Percentiles rank a stretch among this genome's conserved stretches.
phyloP scores from a whole-genome alignment of 2,329 filamentous ascomycete genomes.

The Monilinia laxa region DNA sequence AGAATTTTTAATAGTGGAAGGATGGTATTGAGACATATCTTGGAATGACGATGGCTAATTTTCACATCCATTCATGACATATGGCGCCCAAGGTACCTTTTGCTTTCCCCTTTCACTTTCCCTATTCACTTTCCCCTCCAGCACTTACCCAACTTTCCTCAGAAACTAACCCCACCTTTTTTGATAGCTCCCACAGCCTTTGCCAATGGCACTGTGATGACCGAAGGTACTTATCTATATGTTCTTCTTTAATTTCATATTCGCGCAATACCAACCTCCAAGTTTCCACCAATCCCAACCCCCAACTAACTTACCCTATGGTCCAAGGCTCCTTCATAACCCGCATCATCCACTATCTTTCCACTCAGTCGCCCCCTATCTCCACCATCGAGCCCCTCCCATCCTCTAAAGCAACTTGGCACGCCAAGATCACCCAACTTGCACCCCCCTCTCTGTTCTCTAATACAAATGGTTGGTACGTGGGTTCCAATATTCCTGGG shows the following conservation, averaged over 20 bases:
- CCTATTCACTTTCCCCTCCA: neutral
- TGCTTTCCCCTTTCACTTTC: neutral
- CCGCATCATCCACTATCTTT: neutral
- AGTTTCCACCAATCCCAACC: no score
- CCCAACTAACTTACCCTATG: no score
- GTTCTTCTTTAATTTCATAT: no score
- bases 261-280: no score
- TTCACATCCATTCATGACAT: slow-evolving; percentile 12
- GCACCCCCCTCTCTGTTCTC: neutral
- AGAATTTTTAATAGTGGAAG: neutral
- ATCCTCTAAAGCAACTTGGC: neutral
- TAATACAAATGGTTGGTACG: neutral
- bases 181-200: slow-evolving; percentile 9
- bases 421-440: neutral
- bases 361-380: neutral
- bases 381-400: neutral
- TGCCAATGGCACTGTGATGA: neutral
- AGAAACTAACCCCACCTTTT: no score
- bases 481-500: slow-evolving; percentile 13
- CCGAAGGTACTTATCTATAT: neutral
- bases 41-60: slow-evolving; percentile 4
- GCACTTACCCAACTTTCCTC: neutral
- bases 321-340: slow-evolving; percentile 8
- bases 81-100: slow-evolving; percentile 11
- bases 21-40: slow-evolving; percentile 10